phyloP scores from a whole-genome alignment of 192 early-diverging fungal genomes.

The Entomortierella lignicola region DNA sequence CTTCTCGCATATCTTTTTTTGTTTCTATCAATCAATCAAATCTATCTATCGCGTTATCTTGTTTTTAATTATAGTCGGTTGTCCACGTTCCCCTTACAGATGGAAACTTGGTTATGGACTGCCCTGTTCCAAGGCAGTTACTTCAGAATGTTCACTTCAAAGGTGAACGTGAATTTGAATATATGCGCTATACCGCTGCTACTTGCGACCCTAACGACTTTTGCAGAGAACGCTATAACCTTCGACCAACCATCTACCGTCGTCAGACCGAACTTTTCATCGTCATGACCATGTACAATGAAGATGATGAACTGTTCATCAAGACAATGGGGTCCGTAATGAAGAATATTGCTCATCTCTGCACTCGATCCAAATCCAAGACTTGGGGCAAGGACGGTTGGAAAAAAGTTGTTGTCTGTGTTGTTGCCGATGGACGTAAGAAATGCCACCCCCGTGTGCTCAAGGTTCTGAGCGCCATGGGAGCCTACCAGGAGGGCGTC shows the following conservation, averaged over 20 bases:
- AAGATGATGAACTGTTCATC: constrained; percentile 91
- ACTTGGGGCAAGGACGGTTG: constrained; percentile 88
- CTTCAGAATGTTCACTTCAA: constrained; percentile 64
- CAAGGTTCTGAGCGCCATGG: constrained; percentile 84
- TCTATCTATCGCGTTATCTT: no score
- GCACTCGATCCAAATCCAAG: constrained; percentile 76
- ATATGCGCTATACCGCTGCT: constrained; percentile 81
- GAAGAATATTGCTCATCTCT: constrained; percentile 93
- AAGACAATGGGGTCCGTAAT: constrained; percentile 87
- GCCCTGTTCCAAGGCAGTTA: constrained; percentile 70
- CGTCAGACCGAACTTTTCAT: constrained; percentile 74
- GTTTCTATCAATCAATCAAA: no score
- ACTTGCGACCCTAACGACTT: constrained; percentile 78
- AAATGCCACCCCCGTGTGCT: constrained; percentile 83
- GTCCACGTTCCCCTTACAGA: constrained; percentile 66
- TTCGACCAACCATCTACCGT: constrained; percentile 64
- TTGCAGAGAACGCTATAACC: constrained; percentile 62
- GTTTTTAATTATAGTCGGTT: no score
- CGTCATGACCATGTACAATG: constrained; percentile 72
- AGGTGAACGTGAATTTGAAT: constrained; percentile 74
- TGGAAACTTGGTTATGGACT: constrained; percentile 79
- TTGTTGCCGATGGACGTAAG: constrained; percentile 89
- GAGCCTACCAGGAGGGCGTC: constrained; percentile 77
- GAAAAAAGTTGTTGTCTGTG: constrained; percentile 92
- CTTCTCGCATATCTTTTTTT: no score